phyloP scores from a whole-genome alignment of 345 rosid species.

The Camelina neglecta region DNA sequence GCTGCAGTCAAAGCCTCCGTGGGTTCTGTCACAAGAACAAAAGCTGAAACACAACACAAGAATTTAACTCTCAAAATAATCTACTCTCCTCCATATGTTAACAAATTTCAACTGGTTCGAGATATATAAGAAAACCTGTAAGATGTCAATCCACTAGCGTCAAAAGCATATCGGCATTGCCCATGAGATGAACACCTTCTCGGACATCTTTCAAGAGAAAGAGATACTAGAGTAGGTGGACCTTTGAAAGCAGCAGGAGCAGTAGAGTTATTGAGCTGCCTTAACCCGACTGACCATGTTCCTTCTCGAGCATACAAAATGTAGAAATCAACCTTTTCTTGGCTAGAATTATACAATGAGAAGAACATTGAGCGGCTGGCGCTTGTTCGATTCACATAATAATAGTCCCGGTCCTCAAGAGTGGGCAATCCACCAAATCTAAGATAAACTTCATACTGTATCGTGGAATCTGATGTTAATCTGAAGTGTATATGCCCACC shows the following conservation, averaged over 20 bases:
- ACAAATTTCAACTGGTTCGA: neutral
- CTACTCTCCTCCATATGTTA: constrained; percentile 16
- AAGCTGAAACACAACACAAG: constrained; percentile 64
- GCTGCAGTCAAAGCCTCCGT: constrained; percentile 97
- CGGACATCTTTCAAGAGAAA: constrained; percentile 93
- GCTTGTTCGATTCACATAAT: constrained; percentile 67
- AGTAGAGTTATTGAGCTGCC: constrained; percentile 51
- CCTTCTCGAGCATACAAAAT: constrained; percentile 88
- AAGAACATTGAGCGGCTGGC: constrained; percentile 71
- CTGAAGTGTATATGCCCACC: constrained; percentile 88
- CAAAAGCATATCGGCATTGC: constrained; percentile 70
- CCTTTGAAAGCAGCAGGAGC: constrained; percentile 38
- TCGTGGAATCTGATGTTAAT: constrained; percentile 56
- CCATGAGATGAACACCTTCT: constrained; percentile 86
- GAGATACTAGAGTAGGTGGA: constrained; percentile 64
- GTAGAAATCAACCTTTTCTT: constrained; percentile 82
- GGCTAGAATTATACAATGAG: constrained; percentile 65
- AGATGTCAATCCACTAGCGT: constrained; percentile 88
- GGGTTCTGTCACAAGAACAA: constrained; percentile 86
- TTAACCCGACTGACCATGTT: constrained; percentile 81
- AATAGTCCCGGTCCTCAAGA: constrained; percentile 74
- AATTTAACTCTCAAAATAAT: constrained; percentile 13
- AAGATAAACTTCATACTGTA: constrained; percentile 72
- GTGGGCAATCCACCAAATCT: constrained; percentile 84
- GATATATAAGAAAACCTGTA: constrained; percentile 61